Evolutionary conservation across 352 stramenopile species (phyloP).

Genomic region (Globisporangium abappressorium): DNA sequence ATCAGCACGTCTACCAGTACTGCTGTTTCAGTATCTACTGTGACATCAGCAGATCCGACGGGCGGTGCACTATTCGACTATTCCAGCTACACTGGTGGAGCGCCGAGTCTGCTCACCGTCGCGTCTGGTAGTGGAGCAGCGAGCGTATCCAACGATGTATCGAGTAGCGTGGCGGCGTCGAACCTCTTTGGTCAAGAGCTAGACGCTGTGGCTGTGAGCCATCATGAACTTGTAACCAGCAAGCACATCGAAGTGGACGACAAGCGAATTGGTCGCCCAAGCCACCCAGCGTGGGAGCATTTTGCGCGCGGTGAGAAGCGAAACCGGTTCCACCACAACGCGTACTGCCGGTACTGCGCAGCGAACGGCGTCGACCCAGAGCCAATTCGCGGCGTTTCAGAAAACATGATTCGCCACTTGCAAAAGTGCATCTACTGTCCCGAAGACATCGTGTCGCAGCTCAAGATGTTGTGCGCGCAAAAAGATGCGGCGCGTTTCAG

Average conservation of each 20-base stretch:
- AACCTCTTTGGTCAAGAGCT: constrained; percentile 19
- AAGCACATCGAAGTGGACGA: constrained; percentile 34
- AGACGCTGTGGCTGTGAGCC: constrained; percentile 14
- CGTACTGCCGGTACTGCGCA: constrained; percentile 69
- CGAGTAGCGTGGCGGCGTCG: background rate
- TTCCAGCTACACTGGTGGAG: constrained; percentile 46
- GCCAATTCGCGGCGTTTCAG: constrained; percentile 62
- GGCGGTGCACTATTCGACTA: constrained; percentile 37
- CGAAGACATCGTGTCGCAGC: constrained; percentile 56
- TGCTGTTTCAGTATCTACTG: background rate
- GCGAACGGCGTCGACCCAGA: constrained; percentile 47
- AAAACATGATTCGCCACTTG: constrained; percentile 83
- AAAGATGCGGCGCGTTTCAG: constrained; percentile 73
- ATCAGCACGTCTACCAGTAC: background rate
- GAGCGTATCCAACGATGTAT: background rate
- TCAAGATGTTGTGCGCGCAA: constrained; percentile 64
- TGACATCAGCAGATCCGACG: constrained; percentile 7
- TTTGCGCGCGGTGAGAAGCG: constrained; percentile 76
- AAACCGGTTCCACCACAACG: constrained; percentile 82
- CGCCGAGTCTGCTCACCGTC: constrained; percentile 32
- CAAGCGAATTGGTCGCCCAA: constrained; percentile 70
- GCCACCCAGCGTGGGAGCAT: constrained; percentile 74
- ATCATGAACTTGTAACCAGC: constrained; percentile 8
- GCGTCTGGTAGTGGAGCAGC: background rate
- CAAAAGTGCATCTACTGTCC: constrained; percentile 80